phyloP scores from a whole-genome alignment of 2,329 filamentous ascomycete genomes.

The Paecilomyces niveus region DNA sequence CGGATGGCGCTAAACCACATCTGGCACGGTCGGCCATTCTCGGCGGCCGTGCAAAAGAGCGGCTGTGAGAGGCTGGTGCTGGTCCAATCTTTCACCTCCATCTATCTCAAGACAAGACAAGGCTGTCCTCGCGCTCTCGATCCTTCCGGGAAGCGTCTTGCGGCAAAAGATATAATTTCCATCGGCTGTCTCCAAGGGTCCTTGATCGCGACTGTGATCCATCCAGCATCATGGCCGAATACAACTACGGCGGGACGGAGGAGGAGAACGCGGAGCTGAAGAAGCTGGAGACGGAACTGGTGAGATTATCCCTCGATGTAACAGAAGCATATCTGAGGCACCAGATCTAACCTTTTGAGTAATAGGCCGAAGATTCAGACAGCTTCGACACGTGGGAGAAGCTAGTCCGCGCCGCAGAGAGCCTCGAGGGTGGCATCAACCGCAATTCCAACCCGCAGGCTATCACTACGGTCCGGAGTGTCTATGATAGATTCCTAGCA shows the following conservation, averaged over 20 bases:
- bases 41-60: neutral
- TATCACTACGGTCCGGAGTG: constrained; percentile 75
- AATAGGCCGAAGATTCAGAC: constrained; percentile 65
- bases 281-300: constrained; percentile 70
- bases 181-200: neutral
- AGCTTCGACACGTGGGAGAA: constrained; percentile 95
- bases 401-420: constrained; percentile 73
- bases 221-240: constrained; percentile 56
- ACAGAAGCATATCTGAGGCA: neutral
- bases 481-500: constrained; percentile 86
- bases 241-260: constrained; percentile 65
- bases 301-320: constrained; percentile 39
- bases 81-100: neutral
- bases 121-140: neutral
- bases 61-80: neutral
- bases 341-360: constrained; percentile 2
- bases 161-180: constrained; percentile 4
- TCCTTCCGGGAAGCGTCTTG: neutral
- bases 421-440: constrained; percentile 85
- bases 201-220: constrained; percentile 1
- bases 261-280: constrained; percentile 78
- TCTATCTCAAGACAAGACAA: neutral
- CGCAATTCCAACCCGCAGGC: constrained; percentile 94
- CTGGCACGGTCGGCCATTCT: constrained; percentile 7
- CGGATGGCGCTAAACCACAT: constrained; percentile 14